phyloP scores from a whole-genome alignment of 345 rosid genomes.

The Rhizophora apiculata region DNA sequence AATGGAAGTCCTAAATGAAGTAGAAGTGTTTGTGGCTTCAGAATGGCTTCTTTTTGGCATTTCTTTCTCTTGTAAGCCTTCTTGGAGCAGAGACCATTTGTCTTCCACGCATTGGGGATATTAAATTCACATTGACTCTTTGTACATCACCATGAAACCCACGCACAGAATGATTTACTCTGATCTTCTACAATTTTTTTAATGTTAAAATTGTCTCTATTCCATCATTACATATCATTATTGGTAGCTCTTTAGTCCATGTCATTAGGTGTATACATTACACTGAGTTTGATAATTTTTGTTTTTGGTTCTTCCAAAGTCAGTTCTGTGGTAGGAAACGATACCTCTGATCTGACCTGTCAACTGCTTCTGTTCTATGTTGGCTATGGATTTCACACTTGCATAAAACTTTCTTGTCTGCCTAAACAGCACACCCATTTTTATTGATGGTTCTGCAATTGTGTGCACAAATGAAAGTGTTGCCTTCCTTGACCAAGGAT shows the following conservation, averaged over 20 bases:
- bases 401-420: no score
- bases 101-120: not conserved
- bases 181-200: not conserved
- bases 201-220: constrained; percentile 7
- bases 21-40: no score
- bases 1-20: no score
- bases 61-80: not conserved
- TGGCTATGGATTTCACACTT: no score
- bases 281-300: not conserved
- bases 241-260: not conserved
- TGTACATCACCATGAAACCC: not conserved
- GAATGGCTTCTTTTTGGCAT: not conserved
- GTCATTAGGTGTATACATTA: constrained; percentile 1
- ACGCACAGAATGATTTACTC: not conserved
- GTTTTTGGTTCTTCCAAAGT: not conserved
- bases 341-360: no score
- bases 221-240: constrained; percentile 1
- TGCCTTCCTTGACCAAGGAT: no score
- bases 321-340: no score
- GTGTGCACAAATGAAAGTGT: no score
- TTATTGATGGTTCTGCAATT: no score
- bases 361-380: no score
- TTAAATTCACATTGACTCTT: not conserved
- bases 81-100: no score
- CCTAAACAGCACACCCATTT: no score